phyloP scores from a whole-genome alignment of 495 filamentous ascomycete genomes.

The Schizothecium vesticola region DNA sequence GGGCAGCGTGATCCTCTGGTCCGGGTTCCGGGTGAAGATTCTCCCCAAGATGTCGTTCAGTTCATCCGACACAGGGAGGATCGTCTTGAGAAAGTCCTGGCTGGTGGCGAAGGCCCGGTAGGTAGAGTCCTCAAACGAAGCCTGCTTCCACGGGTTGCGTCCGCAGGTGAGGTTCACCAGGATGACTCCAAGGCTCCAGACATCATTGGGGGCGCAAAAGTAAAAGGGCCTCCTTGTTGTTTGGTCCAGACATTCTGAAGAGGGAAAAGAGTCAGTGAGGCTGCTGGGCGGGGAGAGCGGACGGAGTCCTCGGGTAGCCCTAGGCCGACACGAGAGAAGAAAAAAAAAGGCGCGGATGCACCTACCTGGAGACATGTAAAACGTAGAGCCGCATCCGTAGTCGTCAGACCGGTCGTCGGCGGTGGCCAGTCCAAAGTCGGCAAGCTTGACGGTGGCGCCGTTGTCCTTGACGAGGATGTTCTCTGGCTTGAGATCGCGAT shows the following conservation, averaged over 20 bases:
- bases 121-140: conserved; percentile 86
- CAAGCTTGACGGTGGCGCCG: conserved; percentile 86
- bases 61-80: conserved; percentile 85
- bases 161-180: conserved; percentile 96
- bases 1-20: conserved; percentile 75
- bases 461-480: conserved; percentile 90
- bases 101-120: conserved; percentile 89
- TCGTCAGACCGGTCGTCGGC: conserved; percentile 78
- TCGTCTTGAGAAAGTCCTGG: conserved; percentile 82
- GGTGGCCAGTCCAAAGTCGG: conserved; percentile 95
- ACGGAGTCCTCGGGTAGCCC: not conserved
- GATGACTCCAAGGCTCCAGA: conserved; percentile 97
- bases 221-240: conserved; percentile 79
- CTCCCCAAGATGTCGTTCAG: conserved; percentile 81
- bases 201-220: conserved; percentile 88
- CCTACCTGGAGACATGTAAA: conserved; percentile 99
- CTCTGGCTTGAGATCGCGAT: conserved; percentile 96
- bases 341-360: conserved; percentile 13
- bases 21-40: conserved; percentile 86
- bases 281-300: conserved; percentile 11
- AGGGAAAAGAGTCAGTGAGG: conserved; percentile 28
- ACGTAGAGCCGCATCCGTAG: conserved; percentile 96
- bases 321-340: conserved; percentile 4
- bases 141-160: conserved; percentile 97
- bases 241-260: conserved; percentile 85